These are phyloP conservation scores for Leccinum solheimii DNA, from an alignment of 1,284 basidiomycete genomes.

Conservation along the genomic window DNA sequence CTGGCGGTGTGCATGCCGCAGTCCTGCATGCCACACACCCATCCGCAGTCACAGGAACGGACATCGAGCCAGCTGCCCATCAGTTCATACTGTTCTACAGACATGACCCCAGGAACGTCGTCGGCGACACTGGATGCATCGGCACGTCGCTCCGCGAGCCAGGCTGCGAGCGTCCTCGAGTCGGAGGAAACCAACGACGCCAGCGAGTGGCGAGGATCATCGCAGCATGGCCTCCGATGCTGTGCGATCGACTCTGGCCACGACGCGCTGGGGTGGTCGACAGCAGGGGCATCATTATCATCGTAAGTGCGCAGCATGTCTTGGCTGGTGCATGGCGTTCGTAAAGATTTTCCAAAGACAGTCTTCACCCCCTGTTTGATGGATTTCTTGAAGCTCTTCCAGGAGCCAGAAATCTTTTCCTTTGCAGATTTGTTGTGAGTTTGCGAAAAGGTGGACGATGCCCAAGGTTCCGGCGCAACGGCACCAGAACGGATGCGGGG, in stretches of 20 bases:
- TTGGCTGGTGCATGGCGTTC: slow-evolving; percentile 8
- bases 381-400: slow-evolving; percentile 31
- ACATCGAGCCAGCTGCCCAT: slow-evolving; percentile 48
- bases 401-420: slow-evolving; percentile 32
- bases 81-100: slow-evolving; percentile 48
- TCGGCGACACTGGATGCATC: slow-evolving; percentile 22
- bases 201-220: slow-evolving; percentile 19
- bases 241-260: too few species aligned
- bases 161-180: slow-evolving; percentile 38
- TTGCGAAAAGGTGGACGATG: slow-evolving; percentile 25
- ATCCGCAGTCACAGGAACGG: slow-evolving; percentile 20
- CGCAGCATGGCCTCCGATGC: neutral
- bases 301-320: slow-evolving; percentile 15
- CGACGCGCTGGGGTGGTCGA: neutral
- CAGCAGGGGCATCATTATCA: neutral
- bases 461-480: slow-evolving; percentile 41
- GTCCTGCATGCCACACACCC: slow-evolving; percentile 31
- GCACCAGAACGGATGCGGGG: slow-evolving; percentile 39
- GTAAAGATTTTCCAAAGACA: slow-evolving; percentile 19
- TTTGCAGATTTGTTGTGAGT: slow-evolving; percentile 22
- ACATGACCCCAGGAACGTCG: slow-evolving; percentile 34
- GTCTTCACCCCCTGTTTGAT: slow-evolving; percentile 26
- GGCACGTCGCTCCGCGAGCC: slow-evolving; percentile 39
- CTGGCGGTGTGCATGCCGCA: slow-evolving; percentile 31
- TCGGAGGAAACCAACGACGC: slow-evolving; percentile 36